Conservation (phyloP, 495 filamentous ascomycete species). For the Aspergillus avenaceus region DNA sequence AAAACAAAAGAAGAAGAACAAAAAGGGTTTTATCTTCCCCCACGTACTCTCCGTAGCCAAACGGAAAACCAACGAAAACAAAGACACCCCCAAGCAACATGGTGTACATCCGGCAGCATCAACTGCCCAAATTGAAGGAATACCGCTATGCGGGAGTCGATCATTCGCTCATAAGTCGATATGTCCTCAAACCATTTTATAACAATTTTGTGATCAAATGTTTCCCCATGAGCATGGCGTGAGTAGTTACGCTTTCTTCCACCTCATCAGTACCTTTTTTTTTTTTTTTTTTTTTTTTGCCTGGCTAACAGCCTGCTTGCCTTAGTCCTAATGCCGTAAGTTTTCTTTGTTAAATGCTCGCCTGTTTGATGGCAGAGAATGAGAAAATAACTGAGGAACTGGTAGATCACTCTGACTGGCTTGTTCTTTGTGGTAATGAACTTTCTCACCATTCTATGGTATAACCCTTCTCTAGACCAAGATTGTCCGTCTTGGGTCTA, state of each 20-base stretch:
- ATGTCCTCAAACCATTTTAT: constrained; percentile 96
- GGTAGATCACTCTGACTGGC: constrained; percentile 80
- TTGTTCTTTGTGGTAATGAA: constrained; percentile 91
- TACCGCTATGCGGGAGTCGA: constrained; percentile 94
- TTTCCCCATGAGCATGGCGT: constrained; percentile 96
- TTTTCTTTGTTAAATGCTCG: constrained; percentile 14
- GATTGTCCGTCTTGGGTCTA: constrained; percentile 96
- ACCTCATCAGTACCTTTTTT: neutral
- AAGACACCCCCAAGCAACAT: constrained; percentile 33
- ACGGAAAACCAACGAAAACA: neutral
- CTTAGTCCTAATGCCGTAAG: constrained; percentile 59
- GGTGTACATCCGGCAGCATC: constrained; percentile 89
- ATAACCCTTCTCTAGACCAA: constrained; percentile 88
- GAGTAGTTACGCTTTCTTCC: constrained; percentile 35
- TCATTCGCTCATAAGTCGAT: constrained; percentile 81
- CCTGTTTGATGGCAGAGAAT: neutral
- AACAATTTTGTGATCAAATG: constrained; percentile 87
- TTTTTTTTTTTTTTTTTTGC: constrained; percentile 1
- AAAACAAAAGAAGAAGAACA: neutral
- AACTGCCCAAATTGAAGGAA: constrained; percentile 77
- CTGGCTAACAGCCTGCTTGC: constrained; percentile 21
- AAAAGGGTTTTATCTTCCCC: neutral
- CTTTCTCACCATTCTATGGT: constrained; percentile 91
- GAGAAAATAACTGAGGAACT: constrained; percentile 9
- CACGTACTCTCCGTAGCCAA: neutral